Evolutionary conservation across 495 filamentous ascomycete species (phyloP).

Genomic region (Hypoxylon intermedium): DNA sequence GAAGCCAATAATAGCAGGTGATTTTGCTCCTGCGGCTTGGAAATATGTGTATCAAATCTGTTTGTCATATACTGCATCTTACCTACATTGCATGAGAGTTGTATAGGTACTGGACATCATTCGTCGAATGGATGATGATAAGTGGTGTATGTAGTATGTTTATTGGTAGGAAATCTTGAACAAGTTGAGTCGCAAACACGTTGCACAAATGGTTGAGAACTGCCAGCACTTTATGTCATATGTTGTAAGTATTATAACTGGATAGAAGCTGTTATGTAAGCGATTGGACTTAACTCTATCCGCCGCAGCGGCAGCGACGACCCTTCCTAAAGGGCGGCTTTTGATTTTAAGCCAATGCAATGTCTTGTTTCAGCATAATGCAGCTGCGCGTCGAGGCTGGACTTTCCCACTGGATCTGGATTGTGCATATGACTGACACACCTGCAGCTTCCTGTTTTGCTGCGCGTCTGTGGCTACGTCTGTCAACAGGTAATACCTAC

Average conservation of each 20-base stretch:
- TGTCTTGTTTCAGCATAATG: conserved; percentile 27
- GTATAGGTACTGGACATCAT: not conserved
- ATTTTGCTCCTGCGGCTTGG: not conserved
- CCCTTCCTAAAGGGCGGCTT: conserved; percentile 20
- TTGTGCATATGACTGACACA: conserved; percentile 17
- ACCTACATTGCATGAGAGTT: conserved; percentile 8
- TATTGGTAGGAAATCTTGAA: not conserved
- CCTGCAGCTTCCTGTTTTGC: conserved; percentile 32
- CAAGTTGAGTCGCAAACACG: conserved; percentile 5
- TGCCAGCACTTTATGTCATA: conserved; percentile 6
- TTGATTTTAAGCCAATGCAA: conserved; percentile 10
- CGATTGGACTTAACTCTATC: not conserved
- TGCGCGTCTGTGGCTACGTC: conserved; percentile 11
- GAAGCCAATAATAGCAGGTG: not conserved
- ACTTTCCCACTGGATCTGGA: conserved; percentile 10
- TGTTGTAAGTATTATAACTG: conserved; percentile 8
- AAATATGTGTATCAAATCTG: conserved; percentile 27
- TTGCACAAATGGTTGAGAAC: conserved; percentile 8
- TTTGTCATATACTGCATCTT: conserved; percentile 19
- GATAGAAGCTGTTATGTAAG: conserved; percentile 24
- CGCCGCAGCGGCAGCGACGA: not conserved
- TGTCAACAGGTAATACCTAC: not conserved
- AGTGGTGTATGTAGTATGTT: conserved; percentile 14
- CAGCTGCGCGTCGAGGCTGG: conserved; percentile 29
- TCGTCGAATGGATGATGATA: conserved; percentile 2